Evolutionary conservation across 139 green algal genomes (phyloP).

Genomic region (Asterochloris erici): DNA sequence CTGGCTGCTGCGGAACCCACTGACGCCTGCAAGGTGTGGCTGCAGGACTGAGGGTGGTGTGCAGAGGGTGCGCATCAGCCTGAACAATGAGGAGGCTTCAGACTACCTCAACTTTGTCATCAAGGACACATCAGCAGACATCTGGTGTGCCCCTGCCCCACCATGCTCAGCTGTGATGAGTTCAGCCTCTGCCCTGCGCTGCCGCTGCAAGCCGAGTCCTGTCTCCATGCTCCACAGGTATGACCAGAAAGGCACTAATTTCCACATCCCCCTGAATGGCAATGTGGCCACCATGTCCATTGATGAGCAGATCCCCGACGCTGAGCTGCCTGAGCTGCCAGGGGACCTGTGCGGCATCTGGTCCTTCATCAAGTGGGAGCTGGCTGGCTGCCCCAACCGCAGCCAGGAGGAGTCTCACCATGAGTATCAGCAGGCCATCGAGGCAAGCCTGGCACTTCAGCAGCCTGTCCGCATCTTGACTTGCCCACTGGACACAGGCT

Average conservation of each 20-base stretch:
- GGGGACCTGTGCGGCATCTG: conserved; percentile 90
- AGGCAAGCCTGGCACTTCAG: conserved; percentile 5
- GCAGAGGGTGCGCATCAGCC: conserved; percentile 29
- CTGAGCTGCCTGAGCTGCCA: conserved; percentile 58
- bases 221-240: conserved; percentile 24
- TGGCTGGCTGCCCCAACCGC: conserved; percentile 64
- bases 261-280: conserved; percentile 63
- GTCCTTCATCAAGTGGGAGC: conserved; percentile 94
- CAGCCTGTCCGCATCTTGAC: background rate
- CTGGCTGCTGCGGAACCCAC: background rate
- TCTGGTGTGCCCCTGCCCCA: conserved; percentile 19
- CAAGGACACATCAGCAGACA: conserved; percentile 77
- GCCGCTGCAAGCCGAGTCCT: too few species aligned
- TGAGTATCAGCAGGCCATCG: conserved; percentile 57
- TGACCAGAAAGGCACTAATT: conserved; percentile 84
- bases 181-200: background rate
- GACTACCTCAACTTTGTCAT: conserved; percentile 92
- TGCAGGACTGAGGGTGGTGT: background rate
- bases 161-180: background rate
- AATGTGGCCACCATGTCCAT: conserved; percentile 20
- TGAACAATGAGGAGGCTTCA: conserved; percentile 65
- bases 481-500: background rate
- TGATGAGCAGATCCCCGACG: conserved; percentile 19
- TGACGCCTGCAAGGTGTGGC: background rate
- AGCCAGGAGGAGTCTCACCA: conserved; percentile 51